Evolutionary conservation across 495 filamentous ascomycete species (phyloP), one percentile per base, ranked within the genome.

Genomic region (Trichoderma orchidacearum): DNA sequence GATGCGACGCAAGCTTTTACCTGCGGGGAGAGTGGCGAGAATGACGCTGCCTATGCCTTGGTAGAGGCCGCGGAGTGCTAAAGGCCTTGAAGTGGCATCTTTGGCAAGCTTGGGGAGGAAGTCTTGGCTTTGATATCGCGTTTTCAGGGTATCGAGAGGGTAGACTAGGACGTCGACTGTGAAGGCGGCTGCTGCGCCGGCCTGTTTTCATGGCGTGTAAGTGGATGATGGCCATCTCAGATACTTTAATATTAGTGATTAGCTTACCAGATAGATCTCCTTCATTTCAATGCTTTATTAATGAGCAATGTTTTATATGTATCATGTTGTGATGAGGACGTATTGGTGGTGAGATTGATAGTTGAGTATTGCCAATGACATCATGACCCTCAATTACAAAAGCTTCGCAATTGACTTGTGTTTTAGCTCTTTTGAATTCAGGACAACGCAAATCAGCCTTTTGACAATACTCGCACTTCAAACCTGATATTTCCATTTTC

Each of bases 1-100:
- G 18, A 18, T n/a, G n/a, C n/a, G n/a, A n/a, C n/a, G n/a, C n/a
- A n/a, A n/a, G 27, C 2, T 13, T 53, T 59, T 63, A 87, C 86
- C 89, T 30, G 89, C 86, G 4, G 91, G 91, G 25, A 95, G 76
- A 0, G 91, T 95, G 8, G 88, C 84, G n/a, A 96, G 67, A 5
- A 95, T 83, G 2, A 95, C 86, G 63, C 87, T 91, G 53, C 89
- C 89, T 7, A 95, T 80, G 4, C 91, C 90, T 69, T 95, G 90
- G 62, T 96, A 95, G 13, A 95, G 61, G 0, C 91, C 90, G 5
- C 77, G 74, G 57, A 90, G 87, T 5, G 89, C 73, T 7, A 55
- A 30, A 8, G 53, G 53, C 0, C 79, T 63, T 29, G 74, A 64
- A 34, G 64, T 59, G 12, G 67, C 61, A 4, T 76, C 68, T 32